phyloP scores from a whole-genome alignment of 2,329 filamentous ascomycete species.

The Aspergillus fructus region DNA sequence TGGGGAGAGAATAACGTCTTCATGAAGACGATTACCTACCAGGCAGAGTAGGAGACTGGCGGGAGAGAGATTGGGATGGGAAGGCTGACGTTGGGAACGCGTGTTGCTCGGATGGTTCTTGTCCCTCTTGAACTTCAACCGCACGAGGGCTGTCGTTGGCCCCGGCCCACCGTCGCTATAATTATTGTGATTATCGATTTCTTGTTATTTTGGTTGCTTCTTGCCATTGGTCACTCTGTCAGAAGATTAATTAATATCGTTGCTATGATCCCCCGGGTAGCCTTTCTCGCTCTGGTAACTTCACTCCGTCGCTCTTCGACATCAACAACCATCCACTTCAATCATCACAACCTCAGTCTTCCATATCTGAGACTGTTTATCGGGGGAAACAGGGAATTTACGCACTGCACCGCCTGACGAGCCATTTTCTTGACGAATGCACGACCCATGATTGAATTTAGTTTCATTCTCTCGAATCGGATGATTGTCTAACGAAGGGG shows the following conservation, averaged over 20 bases:
- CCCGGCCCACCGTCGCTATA: conserved; percentile 4
- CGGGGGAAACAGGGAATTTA: background rate
- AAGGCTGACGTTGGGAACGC: conserved; percentile 7
- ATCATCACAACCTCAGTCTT: background rate
- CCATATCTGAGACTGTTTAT: background rate
- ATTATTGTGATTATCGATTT: conserved; percentile 8
- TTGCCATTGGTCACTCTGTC: conserved; percentile 3
- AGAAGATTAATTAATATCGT: conserved; percentile 5
- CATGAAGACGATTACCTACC: background rate
- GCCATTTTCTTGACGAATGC: conserved; percentile 2
- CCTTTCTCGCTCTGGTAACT: conserved; percentile 1
- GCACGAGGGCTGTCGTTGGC: conserved; percentile 2
- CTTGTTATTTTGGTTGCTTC: conserved; percentile 8
- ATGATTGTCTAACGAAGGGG: conserved; percentile 13
- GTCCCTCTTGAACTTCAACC: background rate
- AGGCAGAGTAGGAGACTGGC: background rate
- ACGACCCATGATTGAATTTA: conserved; percentile 9
- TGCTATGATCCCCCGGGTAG: background rate
- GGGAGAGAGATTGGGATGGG: background rate
- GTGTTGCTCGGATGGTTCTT: conserved; percentile 4
- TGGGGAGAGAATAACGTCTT: background rate
- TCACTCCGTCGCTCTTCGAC: background rate
- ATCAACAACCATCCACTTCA: background rate
- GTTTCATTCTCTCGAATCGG: conserved; percentile 11
- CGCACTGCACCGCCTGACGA: background rate